Percentiles rank a stretch among this genome's conserved stretches.
These are phyloP conservation scores for Themeda triandra DNA, from an alignment of 176 grass and related monocot species.

Conservation along the genomic window DNA sequence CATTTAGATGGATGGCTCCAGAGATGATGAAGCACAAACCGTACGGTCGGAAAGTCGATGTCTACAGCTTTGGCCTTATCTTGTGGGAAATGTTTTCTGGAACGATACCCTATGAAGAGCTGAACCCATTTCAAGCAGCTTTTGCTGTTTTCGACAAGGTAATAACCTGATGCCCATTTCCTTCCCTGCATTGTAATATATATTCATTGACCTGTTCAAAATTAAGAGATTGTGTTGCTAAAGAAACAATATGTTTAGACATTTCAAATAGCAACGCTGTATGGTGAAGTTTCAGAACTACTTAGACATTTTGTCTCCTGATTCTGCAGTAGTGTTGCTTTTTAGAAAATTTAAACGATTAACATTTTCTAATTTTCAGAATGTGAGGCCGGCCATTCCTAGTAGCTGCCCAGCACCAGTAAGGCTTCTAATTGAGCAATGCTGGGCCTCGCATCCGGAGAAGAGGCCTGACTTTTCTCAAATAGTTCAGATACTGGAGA, in stretches of 20 bases:
- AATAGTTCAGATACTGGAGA: conserved; percentile 75
- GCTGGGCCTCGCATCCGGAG: conserved; percentile 67
- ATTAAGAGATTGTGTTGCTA: neutral
- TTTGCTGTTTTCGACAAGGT: conserved; percentile 99
- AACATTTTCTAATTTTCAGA: conserved; percentile 50
- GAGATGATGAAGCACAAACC: conserved; percentile 82
- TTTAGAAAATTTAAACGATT: neutral
- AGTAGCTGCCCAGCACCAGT: conserved; percentile 59
- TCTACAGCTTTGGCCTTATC: conserved; percentile 93
- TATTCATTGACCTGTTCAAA: neutral
- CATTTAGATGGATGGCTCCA: conserved; percentile 98
- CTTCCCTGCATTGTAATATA: neutral
- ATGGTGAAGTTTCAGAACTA: conserved; percentile 8
- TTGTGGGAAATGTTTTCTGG: conserved; percentile 96
- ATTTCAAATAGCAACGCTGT: neutral
- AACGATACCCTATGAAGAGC: conserved; percentile 68
- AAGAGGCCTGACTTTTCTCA: conserved; percentile 94
- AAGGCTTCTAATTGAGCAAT: conserved; percentile 77
- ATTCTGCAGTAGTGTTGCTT: neutral
- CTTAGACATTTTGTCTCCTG: neutral
- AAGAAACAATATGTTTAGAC: neutral
- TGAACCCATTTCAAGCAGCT: conserved; percentile 90
- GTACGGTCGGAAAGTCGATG: conserved; percentile 84
- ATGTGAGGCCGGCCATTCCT: conserved; percentile 82
- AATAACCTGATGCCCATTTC: conserved; percentile 17